phyloP scores from a whole-genome alignment of 2,329 filamentous ascomycete genomes.

The Xylaria sp. region DNA sequence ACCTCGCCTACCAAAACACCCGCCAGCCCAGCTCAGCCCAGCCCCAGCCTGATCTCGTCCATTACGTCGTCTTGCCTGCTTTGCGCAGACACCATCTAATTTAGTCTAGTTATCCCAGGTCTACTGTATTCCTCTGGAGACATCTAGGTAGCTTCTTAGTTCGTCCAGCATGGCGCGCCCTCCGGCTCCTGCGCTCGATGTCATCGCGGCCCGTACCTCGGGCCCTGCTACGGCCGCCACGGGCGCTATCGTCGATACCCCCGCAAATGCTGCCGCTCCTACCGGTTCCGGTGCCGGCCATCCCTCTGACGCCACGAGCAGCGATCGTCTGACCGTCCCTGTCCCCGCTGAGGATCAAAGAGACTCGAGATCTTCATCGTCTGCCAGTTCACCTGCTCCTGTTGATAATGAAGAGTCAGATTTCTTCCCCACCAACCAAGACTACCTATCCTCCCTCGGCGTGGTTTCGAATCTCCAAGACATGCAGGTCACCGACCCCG shows the following conservation, averaged over 20 bases:
- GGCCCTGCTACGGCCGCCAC: neutral
- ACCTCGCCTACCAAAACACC: conserved; percentile 8
- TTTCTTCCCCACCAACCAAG: conserved; percentile 83
- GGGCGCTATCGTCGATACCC: conserved; percentile 4
- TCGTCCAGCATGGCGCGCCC: conserved; percentile 22
- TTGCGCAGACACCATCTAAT: conserved; percentile 1
- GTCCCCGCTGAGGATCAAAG: conserved; percentile 36
- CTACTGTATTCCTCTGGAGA: neutral
- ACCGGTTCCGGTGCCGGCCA: neutral
- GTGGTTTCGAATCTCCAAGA: conserved; percentile 67
- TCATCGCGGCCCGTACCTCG: conserved; percentile 27
- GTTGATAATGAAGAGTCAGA: conserved; percentile 88
- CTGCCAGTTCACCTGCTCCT: conserved; percentile 68
- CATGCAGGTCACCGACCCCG: conserved; percentile 61
- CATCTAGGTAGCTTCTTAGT: neutral
- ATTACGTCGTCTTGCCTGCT: conserved; percentile 1
- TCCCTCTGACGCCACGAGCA: neutral
- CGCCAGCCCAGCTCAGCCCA: neutral
- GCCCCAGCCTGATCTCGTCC: neutral
- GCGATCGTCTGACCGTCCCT: conserved; percentile 11
- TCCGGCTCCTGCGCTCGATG: conserved; percentile 30
- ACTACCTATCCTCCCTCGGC: conserved; percentile 87
- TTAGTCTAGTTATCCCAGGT: conserved; percentile 6
- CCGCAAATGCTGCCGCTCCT: neutral
- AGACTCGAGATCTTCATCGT: conserved; percentile 58